Conservation (phyloP, 306 rosid species). For the Cucurbita moschata region DNA sequence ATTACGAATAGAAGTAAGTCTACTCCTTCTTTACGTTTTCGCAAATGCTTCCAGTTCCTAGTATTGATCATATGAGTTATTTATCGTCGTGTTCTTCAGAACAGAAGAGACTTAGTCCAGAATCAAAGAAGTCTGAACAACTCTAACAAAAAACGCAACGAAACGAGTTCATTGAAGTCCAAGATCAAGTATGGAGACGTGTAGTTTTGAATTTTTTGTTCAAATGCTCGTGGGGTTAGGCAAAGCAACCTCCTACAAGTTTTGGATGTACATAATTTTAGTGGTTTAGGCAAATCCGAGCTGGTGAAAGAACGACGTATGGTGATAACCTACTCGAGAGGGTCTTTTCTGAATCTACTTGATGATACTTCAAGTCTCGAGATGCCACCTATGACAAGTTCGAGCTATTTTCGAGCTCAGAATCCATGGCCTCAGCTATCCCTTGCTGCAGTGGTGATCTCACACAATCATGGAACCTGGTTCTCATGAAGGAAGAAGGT, state of each 20-base stretch:
- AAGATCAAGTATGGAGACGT: neutral
- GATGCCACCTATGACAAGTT: neutral
- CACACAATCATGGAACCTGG: neutral
- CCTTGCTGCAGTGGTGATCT: too few species aligned
- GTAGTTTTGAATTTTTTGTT: neutral
- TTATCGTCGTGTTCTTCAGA: neutral
- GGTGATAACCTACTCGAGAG: neutral
- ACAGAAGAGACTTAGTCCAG: neutral
- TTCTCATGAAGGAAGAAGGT: neutral
- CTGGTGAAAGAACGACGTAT: neutral
- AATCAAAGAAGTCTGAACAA: neutral
- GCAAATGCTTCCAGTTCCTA: neutral
- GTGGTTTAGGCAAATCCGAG: neutral
- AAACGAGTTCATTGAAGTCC: neutral
- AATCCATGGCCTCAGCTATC: neutral
- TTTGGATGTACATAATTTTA: slow-evolving; percentile 1
- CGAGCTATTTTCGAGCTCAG: neutral
- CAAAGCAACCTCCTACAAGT: neutral
- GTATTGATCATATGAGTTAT: neutral
- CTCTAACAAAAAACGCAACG: neutral
- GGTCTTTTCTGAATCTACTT: neutral
- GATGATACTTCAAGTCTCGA: neutral
- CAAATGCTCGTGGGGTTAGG: neutral
- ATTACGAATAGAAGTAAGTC: slow-evolving; percentile 62
- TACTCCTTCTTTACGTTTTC: neutral